Evolutionary conservation across 2,329 filamentous ascomycete genomes (phyloP), one percentile per base, ranked within the genome.

Genomic region (Trichophyton benhamiae): DNA sequence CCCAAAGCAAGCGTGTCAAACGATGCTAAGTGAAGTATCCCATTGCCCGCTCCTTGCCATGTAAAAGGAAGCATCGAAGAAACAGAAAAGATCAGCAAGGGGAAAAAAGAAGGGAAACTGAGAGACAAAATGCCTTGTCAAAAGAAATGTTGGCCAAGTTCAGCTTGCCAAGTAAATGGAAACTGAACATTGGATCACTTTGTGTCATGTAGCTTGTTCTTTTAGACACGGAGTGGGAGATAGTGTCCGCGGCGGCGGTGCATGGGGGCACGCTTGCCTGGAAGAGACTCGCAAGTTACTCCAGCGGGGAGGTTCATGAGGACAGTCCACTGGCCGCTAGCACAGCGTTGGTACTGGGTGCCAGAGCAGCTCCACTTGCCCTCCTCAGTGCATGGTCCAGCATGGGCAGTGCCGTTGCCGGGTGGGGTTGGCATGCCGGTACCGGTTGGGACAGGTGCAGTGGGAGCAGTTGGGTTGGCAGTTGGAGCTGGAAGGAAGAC

Each of bases 291-390:
- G 71, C 83, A 86, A 30, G 72, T 72, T 13, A 80, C 84, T 42
- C 83, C 83, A 0, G 74, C 65, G 1, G 83, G 78, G 77, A 85
- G 77, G 41, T 72, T 66, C 62, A 80, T 75, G 44, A 75, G 64
- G 4, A 66, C 68, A 17, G 79, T 78, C 83, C 83, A 86, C 60
- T 71, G 66, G 4, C 83, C 83, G 13, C 77, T 80, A n/a, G 82
- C 83, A 66, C 83, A 86, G 61, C 82, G 82, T 72, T 86, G 83
- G 77, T 83, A 86, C 58, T 78, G 75, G 25, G 71, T 72, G 58
- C 82, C 82, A 17, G 72, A 75, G 68, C 84, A 86, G 72, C 82
- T 81, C 81, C 81, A 86, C 15, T 71, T 66, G 20, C 84, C 84
- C 66, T 86, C 82, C 3, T 72, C 62, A 38, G 68, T 71, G 73